A percentile compares a stretch with the other conserved stretches of the same genome.
Conservation (phyloP, 1,284 basidiomycete genomes). For the Leucoagaricus sp. region DNA sequence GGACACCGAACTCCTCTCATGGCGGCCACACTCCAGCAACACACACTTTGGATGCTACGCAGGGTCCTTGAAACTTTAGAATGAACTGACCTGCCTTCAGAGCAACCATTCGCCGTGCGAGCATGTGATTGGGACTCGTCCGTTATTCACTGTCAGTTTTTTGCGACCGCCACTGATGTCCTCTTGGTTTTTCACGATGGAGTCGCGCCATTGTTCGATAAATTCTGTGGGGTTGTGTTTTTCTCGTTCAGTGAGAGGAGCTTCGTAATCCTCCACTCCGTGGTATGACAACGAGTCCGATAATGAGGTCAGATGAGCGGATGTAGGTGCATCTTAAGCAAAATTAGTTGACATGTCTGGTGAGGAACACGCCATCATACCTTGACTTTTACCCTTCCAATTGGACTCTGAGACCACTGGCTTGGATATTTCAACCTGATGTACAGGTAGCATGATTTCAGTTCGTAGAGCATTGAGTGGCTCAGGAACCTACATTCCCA, state of each 20-base stretch:
- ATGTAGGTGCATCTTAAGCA: slow-evolving; percentile 3
- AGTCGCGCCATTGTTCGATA: slow-evolving; percentile 6
- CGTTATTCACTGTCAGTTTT: neutral
- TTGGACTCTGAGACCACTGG: slow-evolving; percentile 46
- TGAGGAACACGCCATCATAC: slow-evolving; percentile 23
- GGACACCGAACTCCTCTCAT: slow-evolving; percentile 61
- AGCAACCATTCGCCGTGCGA: slow-evolving; percentile 13
- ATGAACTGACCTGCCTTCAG: slow-evolving; percentile 3
- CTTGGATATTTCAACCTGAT: slow-evolving; percentile 26
- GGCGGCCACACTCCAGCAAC: slow-evolving; percentile 53
- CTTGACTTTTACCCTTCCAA: slow-evolving; percentile 45
- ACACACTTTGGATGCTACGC: slow-evolving; percentile 23
- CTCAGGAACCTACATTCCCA: slow-evolving; percentile 47
- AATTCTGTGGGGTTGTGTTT: neutral
- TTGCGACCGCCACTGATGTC: neutral
- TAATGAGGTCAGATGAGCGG: slow-evolving; percentile 3
- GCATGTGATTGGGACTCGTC: neutral
- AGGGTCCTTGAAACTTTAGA: slow-evolving; percentile 15
- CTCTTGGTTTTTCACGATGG: neutral
- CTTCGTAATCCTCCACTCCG: slow-evolving; percentile 1
- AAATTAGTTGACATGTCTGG: neutral
- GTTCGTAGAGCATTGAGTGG: slow-evolving; percentile 34
- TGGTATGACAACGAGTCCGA: neutral
- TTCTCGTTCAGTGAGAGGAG: neutral
- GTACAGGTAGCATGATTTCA: slow-evolving; percentile 26